Conservation (phyloP, 441 rosid species). For the Metrosideros polymorpha region DNA sequence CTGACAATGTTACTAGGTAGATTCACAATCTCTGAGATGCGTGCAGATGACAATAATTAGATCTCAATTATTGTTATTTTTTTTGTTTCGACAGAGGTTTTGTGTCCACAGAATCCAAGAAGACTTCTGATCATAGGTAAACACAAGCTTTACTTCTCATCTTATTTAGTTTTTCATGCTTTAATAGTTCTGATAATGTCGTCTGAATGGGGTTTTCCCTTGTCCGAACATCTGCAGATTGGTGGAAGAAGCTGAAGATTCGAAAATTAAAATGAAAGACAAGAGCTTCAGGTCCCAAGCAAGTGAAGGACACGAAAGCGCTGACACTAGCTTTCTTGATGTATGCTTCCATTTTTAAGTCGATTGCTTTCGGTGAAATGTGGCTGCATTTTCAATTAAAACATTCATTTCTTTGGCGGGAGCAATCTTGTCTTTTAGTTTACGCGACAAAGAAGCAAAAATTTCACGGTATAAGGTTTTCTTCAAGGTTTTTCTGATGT, state of each 20-base stretch:
- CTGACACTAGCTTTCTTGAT: conserved; percentile 26
- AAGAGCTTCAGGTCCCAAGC: conserved; percentile 43
- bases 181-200: neutral
- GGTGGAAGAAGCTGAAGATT: conserved; percentile 38
- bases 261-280: conserved; percentile 23
- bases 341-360: conserved; percentile 22
- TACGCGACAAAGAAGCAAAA: neutral
- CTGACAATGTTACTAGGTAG: neutral
- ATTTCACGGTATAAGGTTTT: neutral
- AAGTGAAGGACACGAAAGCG: conserved; percentile 32
- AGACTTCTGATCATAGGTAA: neutral
- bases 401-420: neutral
- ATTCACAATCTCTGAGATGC: neutral
- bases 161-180: neutral
- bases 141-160: neutral
- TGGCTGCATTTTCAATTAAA: neutral
- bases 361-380: neutral
- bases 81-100: neutral
- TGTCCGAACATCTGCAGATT: conserved; percentile 31
- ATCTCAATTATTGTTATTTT: neutral
- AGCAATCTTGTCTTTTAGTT: neutral
- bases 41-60: neutral
- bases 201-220: neutral
- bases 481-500: neutral
- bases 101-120: neutral